Conservation (phyloP, 495 filamentous ascomycete species). For the Chaetomium cochliodes region DNA sequence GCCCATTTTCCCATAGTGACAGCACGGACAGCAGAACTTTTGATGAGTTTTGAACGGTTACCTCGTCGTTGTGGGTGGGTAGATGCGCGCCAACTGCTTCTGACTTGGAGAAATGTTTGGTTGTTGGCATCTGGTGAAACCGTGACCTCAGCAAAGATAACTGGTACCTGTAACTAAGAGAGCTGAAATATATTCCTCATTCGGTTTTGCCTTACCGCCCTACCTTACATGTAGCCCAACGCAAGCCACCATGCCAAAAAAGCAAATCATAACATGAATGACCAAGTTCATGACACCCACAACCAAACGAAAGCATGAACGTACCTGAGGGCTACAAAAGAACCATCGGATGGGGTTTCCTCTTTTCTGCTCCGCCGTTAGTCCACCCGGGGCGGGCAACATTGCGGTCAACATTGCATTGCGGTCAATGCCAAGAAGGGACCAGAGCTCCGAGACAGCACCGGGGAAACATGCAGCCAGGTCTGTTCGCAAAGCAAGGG, state of each 20-base stretch:
- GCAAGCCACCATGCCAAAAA: background rate
- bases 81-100: background rate
- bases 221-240: background rate
- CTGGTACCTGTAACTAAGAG: background rate
- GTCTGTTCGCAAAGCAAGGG: background rate
- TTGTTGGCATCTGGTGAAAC: no score
- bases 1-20: background rate
- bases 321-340: no score
- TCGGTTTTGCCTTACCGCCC: background rate
- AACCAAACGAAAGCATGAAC: no score
- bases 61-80: background rate
- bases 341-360: no score
- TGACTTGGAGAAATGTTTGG: background rate
- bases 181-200: background rate
- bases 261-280: no score
- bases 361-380: no score
- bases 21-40: background rate
- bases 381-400: background rate
- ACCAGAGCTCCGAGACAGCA: conserved; percentile 14
- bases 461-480: conserved; percentile 7
- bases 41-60: background rate
- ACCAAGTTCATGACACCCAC: no score
- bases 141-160: background rate
- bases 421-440: conserved; percentile 11
- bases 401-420: conserved; percentile 2